phyloP scores from a whole-genome alignment of 495 filamentous ascomycete genomes.

The Lophiotrema nucula region DNA sequence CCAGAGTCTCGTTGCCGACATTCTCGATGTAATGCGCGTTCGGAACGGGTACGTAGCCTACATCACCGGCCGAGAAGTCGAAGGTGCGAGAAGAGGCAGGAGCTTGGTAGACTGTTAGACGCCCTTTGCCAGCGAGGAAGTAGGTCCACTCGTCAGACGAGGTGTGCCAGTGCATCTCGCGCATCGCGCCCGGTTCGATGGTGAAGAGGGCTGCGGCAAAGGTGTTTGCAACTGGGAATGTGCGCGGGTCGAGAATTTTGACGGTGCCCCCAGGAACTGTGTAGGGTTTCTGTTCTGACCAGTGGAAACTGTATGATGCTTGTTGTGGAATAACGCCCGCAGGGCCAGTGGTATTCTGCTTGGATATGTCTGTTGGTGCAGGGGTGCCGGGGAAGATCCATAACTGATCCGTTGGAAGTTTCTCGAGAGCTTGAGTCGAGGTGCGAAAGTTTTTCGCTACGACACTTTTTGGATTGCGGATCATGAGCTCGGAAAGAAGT shows the following conservation, averaged over 20 bases:
- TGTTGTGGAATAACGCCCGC: constrained; percentile 56
- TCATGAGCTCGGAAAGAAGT: constrained; percentile 64
- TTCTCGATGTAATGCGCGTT: constrained; percentile 74
- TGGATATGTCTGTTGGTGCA: constrained; percentile 55
- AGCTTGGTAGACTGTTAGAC: constrained; percentile 67
- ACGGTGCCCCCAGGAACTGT: constrained; percentile 57
- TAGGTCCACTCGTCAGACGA: constrained; percentile 73
- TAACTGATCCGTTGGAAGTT: constrained; percentile 57
- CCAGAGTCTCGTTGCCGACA: constrained; percentile 61
- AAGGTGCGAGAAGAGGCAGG: constrained; percentile 62
- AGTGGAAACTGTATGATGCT: constrained; percentile 64
- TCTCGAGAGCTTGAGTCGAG: constrained; percentile 54
- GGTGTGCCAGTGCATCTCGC: constrained; percentile 79
- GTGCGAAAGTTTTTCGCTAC: constrained; percentile 65
- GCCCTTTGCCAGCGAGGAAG: constrained; percentile 64
- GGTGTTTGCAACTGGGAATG: constrained; percentile 62
- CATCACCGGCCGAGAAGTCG: constrained; percentile 71
- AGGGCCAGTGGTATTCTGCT: constrained; percentile 55
- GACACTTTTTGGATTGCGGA: constrained; percentile 61
- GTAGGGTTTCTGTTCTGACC: constrained; percentile 59
- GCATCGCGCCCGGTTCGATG: constrained; percentile 68
- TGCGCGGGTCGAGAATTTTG: constrained; percentile 61
- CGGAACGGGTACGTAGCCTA: constrained; percentile 64
- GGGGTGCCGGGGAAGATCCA: constrained; percentile 70
- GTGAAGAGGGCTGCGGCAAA: constrained; percentile 61